These are phyloP conservation scores for Candida sanyaensis DNA, from an alignment of 1,139 yeast genomes.

Conservation along the genomic window DNA sequence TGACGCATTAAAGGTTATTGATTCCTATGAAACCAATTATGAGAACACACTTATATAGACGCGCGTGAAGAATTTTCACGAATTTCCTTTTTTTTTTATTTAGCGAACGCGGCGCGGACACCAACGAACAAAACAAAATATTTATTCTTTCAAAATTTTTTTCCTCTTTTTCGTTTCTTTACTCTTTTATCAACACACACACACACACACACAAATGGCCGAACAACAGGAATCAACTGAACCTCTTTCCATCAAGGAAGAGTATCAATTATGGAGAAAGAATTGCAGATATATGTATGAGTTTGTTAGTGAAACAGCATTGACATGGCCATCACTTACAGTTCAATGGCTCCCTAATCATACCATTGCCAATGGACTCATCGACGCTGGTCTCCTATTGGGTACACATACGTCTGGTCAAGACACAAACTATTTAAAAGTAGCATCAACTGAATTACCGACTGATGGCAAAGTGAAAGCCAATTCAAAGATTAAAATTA, in stretches of 20 bases:
- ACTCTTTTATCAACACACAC: background rate
- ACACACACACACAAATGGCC: background rate
- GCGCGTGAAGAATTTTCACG: background rate
- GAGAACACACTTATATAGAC: background rate
- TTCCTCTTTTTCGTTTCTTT: background rate
- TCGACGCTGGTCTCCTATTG: conserved; percentile 54
- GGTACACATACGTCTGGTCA: conserved; percentile 90
- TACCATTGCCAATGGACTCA: conserved; percentile 29
- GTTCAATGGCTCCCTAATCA: conserved; percentile 71
- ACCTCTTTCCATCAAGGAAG: conserved; percentile 52
- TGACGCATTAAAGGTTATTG: conserved; percentile 45
- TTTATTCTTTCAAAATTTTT: background rate
- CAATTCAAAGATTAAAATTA: conserved; percentile 58
- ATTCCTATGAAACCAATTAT: conserved; percentile 28
- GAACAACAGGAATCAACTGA: conserved; percentile 5
- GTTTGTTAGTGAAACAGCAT: conserved; percentile 74
- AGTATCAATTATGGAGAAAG: conserved; percentile 76
- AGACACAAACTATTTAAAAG: conserved; percentile 73
- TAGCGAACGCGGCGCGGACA: background rate
- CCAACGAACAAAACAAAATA: background rate
- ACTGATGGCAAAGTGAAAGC: conserved; percentile 26
- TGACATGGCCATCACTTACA: conserved; percentile 80
- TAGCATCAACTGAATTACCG: conserved; percentile 77
- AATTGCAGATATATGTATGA: conserved; percentile 81
- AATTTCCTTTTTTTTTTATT: no score